Base-by-base conservation (phyloP, 495 filamentous ascomycete genomes). In the Lineolata rhizophorae region DNA sequence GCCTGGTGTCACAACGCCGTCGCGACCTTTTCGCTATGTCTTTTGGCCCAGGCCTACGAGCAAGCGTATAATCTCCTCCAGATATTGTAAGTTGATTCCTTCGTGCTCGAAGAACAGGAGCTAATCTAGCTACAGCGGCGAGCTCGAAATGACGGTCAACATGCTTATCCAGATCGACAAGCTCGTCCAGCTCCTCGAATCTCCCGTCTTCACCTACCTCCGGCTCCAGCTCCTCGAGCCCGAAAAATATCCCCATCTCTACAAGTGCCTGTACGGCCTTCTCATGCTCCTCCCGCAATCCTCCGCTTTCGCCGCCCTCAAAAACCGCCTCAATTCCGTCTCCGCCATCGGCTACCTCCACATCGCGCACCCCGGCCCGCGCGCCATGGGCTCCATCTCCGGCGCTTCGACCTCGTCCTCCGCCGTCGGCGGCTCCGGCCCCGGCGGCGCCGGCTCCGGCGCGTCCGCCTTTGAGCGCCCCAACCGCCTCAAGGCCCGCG, bases 1-100 rank as follows among this genome's bases (percentile, higher is more conserved):
- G 85, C 83, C 10, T 99, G 90, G 90, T 99, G 90, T 49, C 85
- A 95, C 49, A 99, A 99, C 49, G 82, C 90, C 5, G 90, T 99
- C 13, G 87, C 90, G 4, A 94, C 90, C 0, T 95, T 99, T 51
- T 93, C 83, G 9, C 56, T 99, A 13, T 99, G 90, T 44, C 60
- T 99, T 13, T 70, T 99, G 18, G 90, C 90, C 3, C 90, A 99
- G 53, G 90, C 85, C 9, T 99, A 99, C 49, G 90, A 99, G 54
- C 90, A 94, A 50, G 90, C 90, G 12, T 95, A 94, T 41, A 82
- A 95, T 43, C 63, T 99, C 11, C 58, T 99, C 10, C 87, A 93
- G 44, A 92, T 95, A 34, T 93, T 99, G 82, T 91, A 48, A 43
- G 70, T 53, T 5, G 1, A 16, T 5, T 18, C 12, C 21, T 20